Base-by-base conservation (phyloP, 2,329 filamentous ascomycete genomes). In the Ophiostoma sp. region DNA sequence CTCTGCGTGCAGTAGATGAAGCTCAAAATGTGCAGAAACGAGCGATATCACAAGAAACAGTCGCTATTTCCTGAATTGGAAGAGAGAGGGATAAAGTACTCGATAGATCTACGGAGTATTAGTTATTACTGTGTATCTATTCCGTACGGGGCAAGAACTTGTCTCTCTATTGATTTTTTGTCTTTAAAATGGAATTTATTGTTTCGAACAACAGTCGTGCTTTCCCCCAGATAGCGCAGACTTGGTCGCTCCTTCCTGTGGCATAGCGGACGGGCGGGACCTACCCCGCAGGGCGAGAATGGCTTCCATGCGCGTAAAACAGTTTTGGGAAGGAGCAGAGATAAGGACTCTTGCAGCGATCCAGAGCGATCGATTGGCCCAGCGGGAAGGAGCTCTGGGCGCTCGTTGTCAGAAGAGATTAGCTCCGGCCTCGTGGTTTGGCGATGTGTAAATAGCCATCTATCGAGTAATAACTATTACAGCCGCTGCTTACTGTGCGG, bases 211-310 rank as follows among this genome's bases (percentile, higher is more conserved):
- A 5, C 45, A 49, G 47, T 18, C 27, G 27, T 27, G 27, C 18
- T 58, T 14, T 58, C 11, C 52, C 52, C 52, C 18, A 38, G 52
- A 16, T 16, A 58, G 52, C 38, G 38, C 41, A n/a, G 38, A 27
- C 27, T 27, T 27, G n/a, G 11, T 40, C 42, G 64, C 44, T 65
- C 64, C 42, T 65, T 65, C 64, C 42, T n/a, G 14, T 38, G 18
- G 58, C 11, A 27, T n/a, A 36, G 27, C 63, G 63, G 63, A 65
- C 63, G 42, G 63, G 63, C 42, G 58, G 63, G 18, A 65, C 64
- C 41, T 65, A 65, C 64, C 64, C 64, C 64, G 64, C 63, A 65
- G 63, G 2, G 27, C 36, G 14, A 42, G 60, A 8, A 14, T 36
- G 42, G 16, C 42, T 18, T 27, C 36, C 40, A 38, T 62, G 41